Evolutionary conservation across 2,329 filamentous ascomycete genomes (phyloP).

Genomic region (Trichoderma atroviride): DNA sequence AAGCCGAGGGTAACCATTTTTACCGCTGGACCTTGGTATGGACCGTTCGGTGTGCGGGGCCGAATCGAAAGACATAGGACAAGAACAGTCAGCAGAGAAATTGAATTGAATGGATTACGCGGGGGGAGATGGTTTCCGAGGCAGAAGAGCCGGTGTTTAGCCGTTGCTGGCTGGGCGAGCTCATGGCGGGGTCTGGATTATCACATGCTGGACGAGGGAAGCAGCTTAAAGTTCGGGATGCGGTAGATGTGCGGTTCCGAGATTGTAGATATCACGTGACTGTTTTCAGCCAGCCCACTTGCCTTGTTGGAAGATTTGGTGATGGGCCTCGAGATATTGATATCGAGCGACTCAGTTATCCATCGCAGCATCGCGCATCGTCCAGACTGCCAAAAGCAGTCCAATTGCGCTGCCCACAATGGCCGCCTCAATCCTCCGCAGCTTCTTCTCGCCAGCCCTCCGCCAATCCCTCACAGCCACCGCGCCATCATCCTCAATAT

Average conservation of each 20-base stretch:
- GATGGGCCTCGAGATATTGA: neutral
- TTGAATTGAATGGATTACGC: neutral
- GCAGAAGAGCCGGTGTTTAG: slow-evolving; percentile 1
- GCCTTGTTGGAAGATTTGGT: slow-evolving; percentile 17
- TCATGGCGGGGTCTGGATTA: slow-evolving; percentile 16
- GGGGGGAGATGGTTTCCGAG: neutral
- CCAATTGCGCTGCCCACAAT: slow-evolving; percentile 34
- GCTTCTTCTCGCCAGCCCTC: slow-evolving; percentile 40
- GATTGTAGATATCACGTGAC: slow-evolving; percentile 4
- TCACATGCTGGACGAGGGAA: slow-evolving; percentile 7
- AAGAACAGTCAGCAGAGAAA: too few relatives aligned
- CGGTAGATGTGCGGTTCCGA: slow-evolving; percentile 23
- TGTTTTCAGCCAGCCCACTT: slow-evolving; percentile 3
- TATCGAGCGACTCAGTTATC: neutral
- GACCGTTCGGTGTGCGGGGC: neutral
- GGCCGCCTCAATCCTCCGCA: slow-evolving; percentile 42
- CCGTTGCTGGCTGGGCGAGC: neutral
- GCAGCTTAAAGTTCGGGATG: neutral
- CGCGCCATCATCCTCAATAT: slow-evolving; percentile 30
- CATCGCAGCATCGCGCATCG: neutral
- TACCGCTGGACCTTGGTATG: neutral
- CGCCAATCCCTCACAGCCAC: slow-evolving; percentile 35
- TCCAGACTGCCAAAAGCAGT: too few relatives aligned
- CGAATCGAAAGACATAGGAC: too few relatives aligned
- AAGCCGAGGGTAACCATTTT: slow-evolving; percentile 34